Evolutionary conservation across 108 stramenopile species (phyloP).

Genomic region (Pseudonitzschia delicatissima): DNA sequence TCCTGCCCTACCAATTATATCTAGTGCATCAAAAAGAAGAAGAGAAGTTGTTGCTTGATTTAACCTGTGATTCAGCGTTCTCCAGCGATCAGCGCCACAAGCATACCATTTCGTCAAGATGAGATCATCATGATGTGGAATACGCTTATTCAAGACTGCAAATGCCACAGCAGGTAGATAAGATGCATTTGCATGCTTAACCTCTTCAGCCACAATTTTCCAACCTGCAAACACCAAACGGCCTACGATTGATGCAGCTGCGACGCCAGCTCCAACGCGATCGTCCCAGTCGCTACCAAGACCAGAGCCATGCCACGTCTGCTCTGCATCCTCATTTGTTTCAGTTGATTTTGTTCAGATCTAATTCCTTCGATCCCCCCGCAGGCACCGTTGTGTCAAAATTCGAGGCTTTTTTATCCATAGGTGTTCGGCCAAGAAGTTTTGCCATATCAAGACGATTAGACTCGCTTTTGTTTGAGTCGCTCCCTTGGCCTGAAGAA

Average conservation of each 20-base stretch:
- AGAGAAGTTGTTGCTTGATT: constrained; percentile 62
- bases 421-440: constrained; percentile 74
- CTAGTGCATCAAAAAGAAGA: constrained; percentile 78
- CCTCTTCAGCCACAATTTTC: constrained; percentile 85
- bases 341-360: constrained; percentile 5
- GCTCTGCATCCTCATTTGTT: constrained; percentile 24
- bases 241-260: constrained; percentile 83
- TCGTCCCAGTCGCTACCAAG: constrained; percentile 88
- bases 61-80: constrained; percentile 72
- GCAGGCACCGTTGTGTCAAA: constrained; percentile 1
- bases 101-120: constrained; percentile 77
- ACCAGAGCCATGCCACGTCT: constrained; percentile 71
- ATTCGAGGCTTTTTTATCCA: constrained; percentile 16
- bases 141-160: constrained; percentile 67
- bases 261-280: constrained; percentile 83
- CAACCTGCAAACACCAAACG: constrained; percentile 72
- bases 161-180: constrained; percentile 83
- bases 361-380: constrained; percentile 6
- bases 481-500: neutral
- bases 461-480: neutral
- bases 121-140: constrained; percentile 76
- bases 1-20: constrained; percentile 87
- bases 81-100: constrained; percentile 61
- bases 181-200: constrained; percentile 83
- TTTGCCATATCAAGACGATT: constrained; percentile 68